A percentile compares a stretch with the other conserved stretches of the same genome.
Conservation (phyloP, 2,329 filamentous ascomycete species). For the Stagonosporopsis cucurbitacearum region DNA sequence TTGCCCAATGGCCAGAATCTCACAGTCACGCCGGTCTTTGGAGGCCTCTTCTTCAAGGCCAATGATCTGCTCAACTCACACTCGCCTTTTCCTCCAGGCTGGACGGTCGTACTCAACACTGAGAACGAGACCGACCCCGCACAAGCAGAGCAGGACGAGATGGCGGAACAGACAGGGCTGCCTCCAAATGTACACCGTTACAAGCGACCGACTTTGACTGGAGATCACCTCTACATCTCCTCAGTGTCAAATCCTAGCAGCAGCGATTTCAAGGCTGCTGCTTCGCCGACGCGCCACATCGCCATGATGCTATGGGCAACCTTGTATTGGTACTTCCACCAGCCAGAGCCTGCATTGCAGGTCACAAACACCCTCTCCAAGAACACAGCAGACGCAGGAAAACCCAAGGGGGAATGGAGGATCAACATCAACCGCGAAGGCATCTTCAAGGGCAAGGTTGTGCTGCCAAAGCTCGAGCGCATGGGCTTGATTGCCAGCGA, state of each 20-base stretch:
- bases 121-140: slow-evolving; percentile 55
- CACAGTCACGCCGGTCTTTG: slow-evolving; percentile 84
- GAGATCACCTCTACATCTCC: slow-evolving; percentile 88
- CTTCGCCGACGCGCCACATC: slow-evolving; percentile 84
- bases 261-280: slow-evolving; percentile 78
- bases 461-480: slow-evolving; percentile 88
- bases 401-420: slow-evolving; percentile 83
- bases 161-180: slow-evolving; percentile 38
- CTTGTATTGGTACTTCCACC: slow-evolving; percentile 97
- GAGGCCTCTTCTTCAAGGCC: slow-evolving; percentile 88
- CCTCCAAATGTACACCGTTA: slow-evolving; percentile 67
- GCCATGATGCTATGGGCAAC: slow-evolving; percentile 97
- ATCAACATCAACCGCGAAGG: slow-evolving; percentile 85
- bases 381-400: slow-evolving; percentile 69
- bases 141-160: slow-evolving; percentile 39
- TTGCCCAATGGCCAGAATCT: slow-evolving; percentile 88
- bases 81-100: slow-evolving; percentile 80
- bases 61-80: slow-evolving; percentile 72
- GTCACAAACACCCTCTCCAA: slow-evolving; percentile 68
- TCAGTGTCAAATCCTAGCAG: slow-evolving; percentile 85
- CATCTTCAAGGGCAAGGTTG: slow-evolving; percentile 81
- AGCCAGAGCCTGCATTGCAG: slow-evolving; percentile 71
- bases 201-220: slow-evolving; percentile 73
- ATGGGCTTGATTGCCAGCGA: slow-evolving; percentile 85
- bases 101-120: slow-evolving; percentile 86